Evolutionary conservation across 1,284 basidiomycete species (phyloP).

Genomic region (Acaromyces ingoldii): DNA sequence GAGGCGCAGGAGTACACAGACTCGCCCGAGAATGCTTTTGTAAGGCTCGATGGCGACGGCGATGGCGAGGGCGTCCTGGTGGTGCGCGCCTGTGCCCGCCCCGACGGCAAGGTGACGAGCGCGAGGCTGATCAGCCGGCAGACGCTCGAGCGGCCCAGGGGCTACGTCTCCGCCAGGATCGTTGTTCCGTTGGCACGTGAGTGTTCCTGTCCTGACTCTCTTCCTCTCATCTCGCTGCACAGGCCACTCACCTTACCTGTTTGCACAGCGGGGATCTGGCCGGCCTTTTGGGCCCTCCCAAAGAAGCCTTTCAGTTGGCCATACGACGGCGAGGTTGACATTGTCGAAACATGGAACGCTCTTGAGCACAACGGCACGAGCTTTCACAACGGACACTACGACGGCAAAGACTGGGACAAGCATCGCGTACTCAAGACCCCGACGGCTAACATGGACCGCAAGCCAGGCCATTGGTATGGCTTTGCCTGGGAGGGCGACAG

Average conservation of each 20-base stretch:
- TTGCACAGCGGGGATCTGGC: not conserved
- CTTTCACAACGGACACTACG: not conserved
- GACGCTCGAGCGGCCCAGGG: not conserved
- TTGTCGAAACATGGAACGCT: slow-evolving; percentile 2
- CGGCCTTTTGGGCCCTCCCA: slow-evolving; percentile 2
- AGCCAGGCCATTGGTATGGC: not conserved
- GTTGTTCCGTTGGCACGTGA: not conserved
- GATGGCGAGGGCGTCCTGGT: not conserved
- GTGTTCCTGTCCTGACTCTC: not conserved
- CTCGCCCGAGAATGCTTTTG: not conserved
- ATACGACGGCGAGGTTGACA: slow-evolving; percentile 3
- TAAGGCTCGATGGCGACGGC: not conserved
- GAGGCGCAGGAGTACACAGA: slow-evolving; percentile 1
- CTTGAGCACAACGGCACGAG: slow-evolving; percentile 1
- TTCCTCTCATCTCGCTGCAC: not conserved
- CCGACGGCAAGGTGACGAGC: not conserved
- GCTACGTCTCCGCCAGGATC: slow-evolving; percentile 2
- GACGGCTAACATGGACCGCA: not conserved
- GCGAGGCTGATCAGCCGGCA: not conserved
- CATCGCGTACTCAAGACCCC: slow-evolving; percentile 9
- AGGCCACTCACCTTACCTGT: not conserved
- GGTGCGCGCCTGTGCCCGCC: not conserved
- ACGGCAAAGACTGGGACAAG: slow-evolving; percentile 46
- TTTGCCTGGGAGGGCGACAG: slow-evolving; percentile 2
- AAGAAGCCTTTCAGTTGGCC: slow-evolving; percentile 5